phyloP scores from a whole-genome alignment of 163 green algal genomes.

The Picocystis sp. region DNA sequence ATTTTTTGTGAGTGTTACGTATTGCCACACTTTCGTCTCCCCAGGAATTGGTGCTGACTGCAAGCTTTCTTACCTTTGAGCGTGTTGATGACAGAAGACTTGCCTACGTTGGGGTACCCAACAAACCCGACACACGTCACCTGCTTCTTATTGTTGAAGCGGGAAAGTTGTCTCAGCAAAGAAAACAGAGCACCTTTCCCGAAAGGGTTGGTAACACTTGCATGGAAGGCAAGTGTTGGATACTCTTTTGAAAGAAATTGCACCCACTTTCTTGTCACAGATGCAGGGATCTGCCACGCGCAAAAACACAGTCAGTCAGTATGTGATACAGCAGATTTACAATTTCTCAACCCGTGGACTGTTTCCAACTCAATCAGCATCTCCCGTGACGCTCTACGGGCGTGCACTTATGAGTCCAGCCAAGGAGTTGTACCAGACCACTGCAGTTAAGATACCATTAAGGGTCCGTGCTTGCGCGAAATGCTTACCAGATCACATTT shows the following conservation, averaged over 20 bases:
- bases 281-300: slow-evolving; percentile 71
- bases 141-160: slow-evolving; percentile 83
- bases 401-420: too few species aligned
- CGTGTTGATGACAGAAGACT: slow-evolving; percentile 41
- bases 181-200: slow-evolving; percentile 89
- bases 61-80: slow-evolving; percentile 58
- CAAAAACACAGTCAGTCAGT: background rate
- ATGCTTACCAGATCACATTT: slow-evolving; percentile 82
- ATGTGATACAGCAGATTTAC: too few species aligned
- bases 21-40: slow-evolving; percentile 99
- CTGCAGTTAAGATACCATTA: too few species aligned
- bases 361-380: too few species aligned
- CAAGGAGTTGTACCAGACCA: too few species aligned
- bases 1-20: slow-evolving; percentile 99
- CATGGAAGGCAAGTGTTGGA: slow-evolving; percentile 93
- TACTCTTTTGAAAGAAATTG: slow-evolving; percentile 73
- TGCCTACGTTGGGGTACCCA: slow-evolving; percentile 40
- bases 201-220: slow-evolving; percentile 90
- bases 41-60: slow-evolving; percentile 87
- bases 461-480: too few species aligned
- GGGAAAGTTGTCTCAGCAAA: slow-evolving; percentile 75
- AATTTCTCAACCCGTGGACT: too few species aligned
- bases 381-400: too few species aligned
- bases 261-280: slow-evolving; percentile 95
- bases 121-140: slow-evolving; percentile 71